phyloP scores from a whole-genome alignment of 2,329 filamentous ascomycete species.

The Elsinoe perseae region DNA sequence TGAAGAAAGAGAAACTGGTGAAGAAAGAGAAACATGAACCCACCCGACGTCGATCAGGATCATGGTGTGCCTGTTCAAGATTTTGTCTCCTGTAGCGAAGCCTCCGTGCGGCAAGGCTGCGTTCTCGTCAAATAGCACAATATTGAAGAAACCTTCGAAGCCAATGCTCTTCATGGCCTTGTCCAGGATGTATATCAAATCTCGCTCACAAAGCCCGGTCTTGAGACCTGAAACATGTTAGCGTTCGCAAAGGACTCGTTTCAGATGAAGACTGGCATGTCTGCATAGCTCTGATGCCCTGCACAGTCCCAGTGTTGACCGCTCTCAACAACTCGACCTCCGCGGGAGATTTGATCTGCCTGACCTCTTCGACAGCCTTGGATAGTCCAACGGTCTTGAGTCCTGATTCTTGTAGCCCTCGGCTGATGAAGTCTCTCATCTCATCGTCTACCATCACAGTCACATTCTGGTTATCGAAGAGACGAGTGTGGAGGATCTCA shows the following conservation, averaged over 20 bases:
- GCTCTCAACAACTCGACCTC: conserved; percentile 53
- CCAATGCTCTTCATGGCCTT: conserved; percentile 47
- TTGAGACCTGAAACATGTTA: conserved; percentile 24
- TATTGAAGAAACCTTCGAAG: conserved; percentile 54
- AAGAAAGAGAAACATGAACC: background rate
- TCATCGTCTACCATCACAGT: conserved; percentile 59
- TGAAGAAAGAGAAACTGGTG: background rate
- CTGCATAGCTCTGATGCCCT: conserved; percentile 52
- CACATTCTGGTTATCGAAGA: conserved; percentile 33
- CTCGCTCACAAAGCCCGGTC: conserved; percentile 49
- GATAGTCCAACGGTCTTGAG: conserved; percentile 51
- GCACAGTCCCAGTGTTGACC: conserved; percentile 57
- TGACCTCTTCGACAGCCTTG: conserved; percentile 49
- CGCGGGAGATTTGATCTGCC: conserved; percentile 50
- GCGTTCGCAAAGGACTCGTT: background rate
- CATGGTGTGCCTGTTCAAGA: conserved; percentile 48
- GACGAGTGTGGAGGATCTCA: conserved; percentile 41
- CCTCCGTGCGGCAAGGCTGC: conserved; percentile 49
- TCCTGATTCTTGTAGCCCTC: conserved; percentile 46
- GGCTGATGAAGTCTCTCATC: conserved; percentile 55
- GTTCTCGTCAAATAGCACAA: conserved; percentile 54
- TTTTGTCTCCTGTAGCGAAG: conserved; percentile 43
- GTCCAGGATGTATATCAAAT: conserved; percentile 51
- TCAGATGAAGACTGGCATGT: conserved; percentile 36
- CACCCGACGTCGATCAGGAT: conserved; percentile 54